These are phyloP conservation scores for Monosporozyma servazzii DNA, from an alignment of 805 yeast species.

Conservation along the genomic window DNA sequence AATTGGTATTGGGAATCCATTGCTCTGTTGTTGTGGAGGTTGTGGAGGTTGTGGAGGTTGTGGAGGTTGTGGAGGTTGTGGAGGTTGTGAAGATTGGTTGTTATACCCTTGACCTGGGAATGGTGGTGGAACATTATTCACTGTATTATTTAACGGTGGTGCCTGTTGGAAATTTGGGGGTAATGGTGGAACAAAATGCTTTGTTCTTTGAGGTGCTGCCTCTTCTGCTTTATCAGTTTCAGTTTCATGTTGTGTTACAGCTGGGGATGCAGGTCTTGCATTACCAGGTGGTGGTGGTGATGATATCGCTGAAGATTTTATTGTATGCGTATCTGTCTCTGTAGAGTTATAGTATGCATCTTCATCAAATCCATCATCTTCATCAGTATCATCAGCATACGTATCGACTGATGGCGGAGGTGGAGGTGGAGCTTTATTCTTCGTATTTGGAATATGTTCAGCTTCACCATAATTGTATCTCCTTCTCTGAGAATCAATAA, in stretches of 20 bases:
- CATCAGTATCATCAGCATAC: conserved; percentile 12
- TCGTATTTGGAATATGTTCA: conserved; percentile 28
- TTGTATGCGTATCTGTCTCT: not conserved
- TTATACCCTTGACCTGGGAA: conserved; percentile 3
- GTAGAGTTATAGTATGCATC: conserved; percentile 2
- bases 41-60: conserved; percentile 7
- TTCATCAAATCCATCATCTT: conserved; percentile 6
- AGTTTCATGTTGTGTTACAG: conserved; percentile 9
- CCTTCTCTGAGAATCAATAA: conserved; percentile 24
- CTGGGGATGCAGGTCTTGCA: conserved; percentile 16
- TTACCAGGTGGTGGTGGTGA: conserved; percentile 15
- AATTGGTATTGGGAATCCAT: conserved; percentile 6
- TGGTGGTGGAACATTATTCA: not conserved
- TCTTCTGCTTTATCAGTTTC: conserved; percentile 18
- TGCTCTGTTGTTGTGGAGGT: not conserved
- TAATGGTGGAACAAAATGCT: conserved; percentile 20
- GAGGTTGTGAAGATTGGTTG: not conserved
- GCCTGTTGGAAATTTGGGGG: conserved; percentile 10
- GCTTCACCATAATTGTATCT: conserved; percentile 22
- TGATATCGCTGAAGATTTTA: not conserved
- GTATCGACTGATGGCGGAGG: conserved; percentile 31
- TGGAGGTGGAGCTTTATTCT: conserved; percentile 36
- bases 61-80: conserved; percentile 7
- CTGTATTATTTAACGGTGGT: not conserved
- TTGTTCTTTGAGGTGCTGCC: conserved; percentile 10